Percentiles rank a stretch among this genome's conserved stretches.
Conservation (phyloP, 306 rosid species). For the Vachellia pachyceras region DNA sequence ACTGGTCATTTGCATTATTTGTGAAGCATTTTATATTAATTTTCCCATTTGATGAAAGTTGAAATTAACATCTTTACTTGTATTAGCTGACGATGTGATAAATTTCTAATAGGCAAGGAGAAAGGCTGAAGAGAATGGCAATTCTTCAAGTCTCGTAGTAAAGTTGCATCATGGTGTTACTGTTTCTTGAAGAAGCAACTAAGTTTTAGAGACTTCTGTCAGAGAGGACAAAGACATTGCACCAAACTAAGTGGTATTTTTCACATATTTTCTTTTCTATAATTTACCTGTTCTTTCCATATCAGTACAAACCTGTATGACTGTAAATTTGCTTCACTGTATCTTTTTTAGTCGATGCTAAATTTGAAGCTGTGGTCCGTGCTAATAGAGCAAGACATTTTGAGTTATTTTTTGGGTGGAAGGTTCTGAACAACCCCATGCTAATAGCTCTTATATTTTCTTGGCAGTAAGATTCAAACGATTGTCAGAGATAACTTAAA, state of each 20-base stretch:
- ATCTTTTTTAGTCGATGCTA: too few species aligned
- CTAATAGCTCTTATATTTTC: too few species aligned
- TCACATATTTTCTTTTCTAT: too few species aligned
- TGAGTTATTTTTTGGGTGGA: too few species aligned
- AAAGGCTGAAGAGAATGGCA: constrained; percentile 80
- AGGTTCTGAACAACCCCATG: neutral
- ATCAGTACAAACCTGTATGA: too few species aligned
- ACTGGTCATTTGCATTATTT: neutral
- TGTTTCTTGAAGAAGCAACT: constrained; percentile 70
- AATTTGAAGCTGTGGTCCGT: too few species aligned
- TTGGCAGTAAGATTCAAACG: too few species aligned
- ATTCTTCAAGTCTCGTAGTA: constrained; percentile 63
- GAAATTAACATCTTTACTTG: neutral
- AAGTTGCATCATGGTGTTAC: constrained; percentile 74
- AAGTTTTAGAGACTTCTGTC: constrained; percentile 30
- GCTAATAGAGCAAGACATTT: too few species aligned
- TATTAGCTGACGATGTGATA: constrained; percentile 19
- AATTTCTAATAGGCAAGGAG: constrained; percentile 59
- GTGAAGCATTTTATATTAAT: neutral
- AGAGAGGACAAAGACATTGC: constrained; percentile 56
- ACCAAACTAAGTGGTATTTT: constrained; percentile 6
- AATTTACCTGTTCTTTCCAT: too few species aligned
- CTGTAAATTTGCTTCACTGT: too few species aligned
- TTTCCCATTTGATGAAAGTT: constrained; percentile 1
- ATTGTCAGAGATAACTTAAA: too few species aligned